Percentiles rank a stretch among this genome's conserved stretches.
phyloP scores from a whole-genome alignment of 129 eudicot genomes.

The Erigeron canadensis region DNA sequence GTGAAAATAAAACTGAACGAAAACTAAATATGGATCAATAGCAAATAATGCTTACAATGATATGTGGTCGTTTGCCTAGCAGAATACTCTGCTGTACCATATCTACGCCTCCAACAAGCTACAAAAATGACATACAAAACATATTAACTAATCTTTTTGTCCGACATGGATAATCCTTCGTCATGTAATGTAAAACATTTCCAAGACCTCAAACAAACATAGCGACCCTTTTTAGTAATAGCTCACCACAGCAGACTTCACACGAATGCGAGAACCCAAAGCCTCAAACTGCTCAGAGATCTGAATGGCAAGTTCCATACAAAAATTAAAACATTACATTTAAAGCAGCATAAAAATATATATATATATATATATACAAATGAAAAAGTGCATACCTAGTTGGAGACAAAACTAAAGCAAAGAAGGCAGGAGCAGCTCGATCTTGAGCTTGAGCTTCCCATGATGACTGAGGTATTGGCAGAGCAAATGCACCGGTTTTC shows the following conservation, averaged over 20 bases:
- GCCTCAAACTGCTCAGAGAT: conserved; percentile 93
- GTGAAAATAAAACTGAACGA: neutral
- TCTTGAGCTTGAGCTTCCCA: conserved; percentile 50
- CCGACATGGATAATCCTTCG: too few relatives aligned
- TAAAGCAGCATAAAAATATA: neutral
- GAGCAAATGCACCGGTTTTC: conserved; percentile 94
- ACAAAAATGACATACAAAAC: conserved; percentile 25
- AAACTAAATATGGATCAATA: neutral
- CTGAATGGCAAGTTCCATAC: conserved; percentile 85
- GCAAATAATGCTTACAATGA: conserved; percentile 59
- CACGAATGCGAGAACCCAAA: conserved; percentile 68
- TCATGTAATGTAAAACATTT: too few relatives aligned
- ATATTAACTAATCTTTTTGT: too few relatives aligned
- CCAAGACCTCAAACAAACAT: neutral
- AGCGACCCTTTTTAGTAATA: neutral
- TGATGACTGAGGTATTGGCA: conserved; percentile 74
- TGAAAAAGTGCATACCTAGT: conserved; percentile 45
- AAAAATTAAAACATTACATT: neutral
- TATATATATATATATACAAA: neutral
- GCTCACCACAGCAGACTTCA: conserved; percentile 83
- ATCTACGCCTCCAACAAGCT: conserved; percentile 98
- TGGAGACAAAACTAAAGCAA: conserved; percentile 87
- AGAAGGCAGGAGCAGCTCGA: conserved; percentile 67
- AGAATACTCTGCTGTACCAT: conserved; percentile 66
- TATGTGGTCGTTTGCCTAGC: conserved; percentile 83